These are phyloP conservation scores for Paecilomyces fulvus DNA, from an alignment of 2,329 filamentous ascomycete genomes.

Conservation along the genomic window DNA sequence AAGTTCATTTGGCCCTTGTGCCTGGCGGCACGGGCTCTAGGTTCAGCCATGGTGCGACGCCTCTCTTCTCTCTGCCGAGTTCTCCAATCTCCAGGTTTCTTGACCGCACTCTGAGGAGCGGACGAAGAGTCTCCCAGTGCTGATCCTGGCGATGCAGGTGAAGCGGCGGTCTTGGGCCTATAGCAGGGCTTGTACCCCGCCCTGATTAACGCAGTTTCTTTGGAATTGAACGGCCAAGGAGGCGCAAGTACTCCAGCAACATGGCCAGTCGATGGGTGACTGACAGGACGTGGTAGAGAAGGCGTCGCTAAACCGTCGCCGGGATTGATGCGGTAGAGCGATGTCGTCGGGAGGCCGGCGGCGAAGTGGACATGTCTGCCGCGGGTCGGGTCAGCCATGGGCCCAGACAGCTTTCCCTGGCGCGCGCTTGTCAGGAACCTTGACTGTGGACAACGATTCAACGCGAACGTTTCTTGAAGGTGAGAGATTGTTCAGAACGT, in stretches of 20 bases:
- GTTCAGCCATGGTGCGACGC: conserved; percentile 53
- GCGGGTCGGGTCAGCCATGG: not conserved
- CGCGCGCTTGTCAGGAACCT: conserved; percentile 1
- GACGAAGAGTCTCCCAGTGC: not conserved
- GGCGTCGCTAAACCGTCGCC: not conserved
- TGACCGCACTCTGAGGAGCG: not conserved
- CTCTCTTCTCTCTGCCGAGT: conserved; percentile 4
- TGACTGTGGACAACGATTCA: not conserved
- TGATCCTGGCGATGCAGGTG: not conserved
- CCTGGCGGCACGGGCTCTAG: conserved; percentile 65
- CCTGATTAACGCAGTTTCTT: conserved; percentile 15
- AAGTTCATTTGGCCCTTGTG: conserved; percentile 82
- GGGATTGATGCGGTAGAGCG: conserved; percentile 10
- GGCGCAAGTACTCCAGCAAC: conserved; percentile 9
- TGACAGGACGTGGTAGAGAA: conserved; percentile 1
- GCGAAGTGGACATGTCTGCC: conserved; percentile 14
- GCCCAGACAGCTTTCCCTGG: not conserved
- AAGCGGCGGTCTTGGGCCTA: conserved; percentile 2
- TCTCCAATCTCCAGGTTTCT: not conserved
- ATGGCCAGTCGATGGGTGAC: conserved; percentile 10
- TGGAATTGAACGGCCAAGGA: conserved; percentile 13
- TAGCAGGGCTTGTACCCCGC: conserved; percentile 16
- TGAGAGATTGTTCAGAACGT: not conserved
- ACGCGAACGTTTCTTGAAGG: not conserved
- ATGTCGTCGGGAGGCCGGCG: conserved; percentile 4